Percentiles rank a stretch among this genome's conserved stretches.
phyloP scores from a whole-genome alignment of 768 basidiomycete species.

The Dioszegia crocea region DNA sequence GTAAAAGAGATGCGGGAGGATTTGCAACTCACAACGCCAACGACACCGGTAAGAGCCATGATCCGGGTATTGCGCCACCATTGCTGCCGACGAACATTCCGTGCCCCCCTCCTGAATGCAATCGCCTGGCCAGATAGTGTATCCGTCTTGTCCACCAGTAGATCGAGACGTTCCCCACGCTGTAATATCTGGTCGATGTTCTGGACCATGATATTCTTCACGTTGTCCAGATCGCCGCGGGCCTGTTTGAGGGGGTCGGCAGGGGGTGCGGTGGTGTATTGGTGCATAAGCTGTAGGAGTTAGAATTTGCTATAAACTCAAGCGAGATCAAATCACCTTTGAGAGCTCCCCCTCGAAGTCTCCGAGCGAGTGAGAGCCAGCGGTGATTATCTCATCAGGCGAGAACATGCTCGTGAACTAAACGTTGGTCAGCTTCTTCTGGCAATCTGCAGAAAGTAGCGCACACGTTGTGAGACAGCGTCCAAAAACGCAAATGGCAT shows the following conservation, averaged over 20 bases:
- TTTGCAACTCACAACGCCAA: constrained; percentile 52
- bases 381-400: constrained; percentile 47
- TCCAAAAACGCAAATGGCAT: constrained; percentile 91
- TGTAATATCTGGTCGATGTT: constrained; percentile 95
- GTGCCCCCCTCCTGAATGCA: constrained; percentile 83
- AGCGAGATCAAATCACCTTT: constrained; percentile 33
- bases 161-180: constrained; percentile 89
- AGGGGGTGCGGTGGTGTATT: constrained; percentile 84
- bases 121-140: constrained; percentile 90
- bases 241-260: constrained; percentile 82
- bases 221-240: constrained; percentile 63
- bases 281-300: constrained; percentile 62
- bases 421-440: too few species aligned
- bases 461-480: constrained; percentile 65
- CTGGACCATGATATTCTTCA: constrained; percentile 97
- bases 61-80: constrained; percentile 53
- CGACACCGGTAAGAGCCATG: constrained; percentile 60
- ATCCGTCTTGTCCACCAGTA: constrained; percentile 95
- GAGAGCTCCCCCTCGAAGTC: constrained; percentile 50
- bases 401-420: constrained; percentile 50
- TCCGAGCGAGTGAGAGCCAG: constrained; percentile 48
- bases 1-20: too few species aligned
- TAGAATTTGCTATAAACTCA: too few species aligned
- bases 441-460: constrained; percentile 44
- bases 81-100: constrained; percentile 55